Base-by-base conservation (phyloP, 768 basidiomycete species). In the Psilocybe tampanensis region DNA sequence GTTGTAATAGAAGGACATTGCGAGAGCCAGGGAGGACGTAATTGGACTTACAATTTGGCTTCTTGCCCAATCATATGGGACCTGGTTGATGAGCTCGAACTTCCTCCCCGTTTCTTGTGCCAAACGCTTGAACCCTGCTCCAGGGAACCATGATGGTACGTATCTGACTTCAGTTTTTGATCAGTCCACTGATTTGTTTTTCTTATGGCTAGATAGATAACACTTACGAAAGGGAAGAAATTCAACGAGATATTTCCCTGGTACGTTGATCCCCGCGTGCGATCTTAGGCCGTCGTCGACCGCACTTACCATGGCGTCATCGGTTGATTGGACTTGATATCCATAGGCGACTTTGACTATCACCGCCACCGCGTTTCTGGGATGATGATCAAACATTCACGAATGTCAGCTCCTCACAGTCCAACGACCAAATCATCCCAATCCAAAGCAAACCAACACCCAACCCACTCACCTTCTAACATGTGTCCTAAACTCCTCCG, bases 101-200 rank as follows among this genome's bases (percentile, higher is more conserved):
- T 61, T 47, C 15, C 55, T 32, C 15, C 60, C 64, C 21, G 54
- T 64, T 17, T 57, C 49, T 12, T 52, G 52, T 0, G 70, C 74
- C 8, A 55, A 23, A 15, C 65, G 65, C 59, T 80, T 78, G 68
- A 78, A 81, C 1, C 61, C 67, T 36, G 72, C 74, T 3, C 77
- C 74, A 19, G 80, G 77, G 51, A 81, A 70, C 78, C 79, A 79
- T 0, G 64, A 62, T 0, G 79, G 79, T 1, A 80, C 19, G 58
- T 68, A 72, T 29, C 72, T 65, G 48, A 78, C 78, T 79, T 26
- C 6, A 58, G 2, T 15, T 15, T 29, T 29, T 9, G 9, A 29
- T 29, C 29, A 29, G 29, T 29, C 9, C 9, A 9, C 9, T 4
- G 29, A 9, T 29, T 29, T 29, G 9, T n/a, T 3, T 39, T 39